Percentiles rank a stretch among this genome's conserved stretches.
These are phyloP conservation scores for Candida loeiensis DNA, from an alignment of 805 yeast species.

Conservation along the genomic window DNA sequence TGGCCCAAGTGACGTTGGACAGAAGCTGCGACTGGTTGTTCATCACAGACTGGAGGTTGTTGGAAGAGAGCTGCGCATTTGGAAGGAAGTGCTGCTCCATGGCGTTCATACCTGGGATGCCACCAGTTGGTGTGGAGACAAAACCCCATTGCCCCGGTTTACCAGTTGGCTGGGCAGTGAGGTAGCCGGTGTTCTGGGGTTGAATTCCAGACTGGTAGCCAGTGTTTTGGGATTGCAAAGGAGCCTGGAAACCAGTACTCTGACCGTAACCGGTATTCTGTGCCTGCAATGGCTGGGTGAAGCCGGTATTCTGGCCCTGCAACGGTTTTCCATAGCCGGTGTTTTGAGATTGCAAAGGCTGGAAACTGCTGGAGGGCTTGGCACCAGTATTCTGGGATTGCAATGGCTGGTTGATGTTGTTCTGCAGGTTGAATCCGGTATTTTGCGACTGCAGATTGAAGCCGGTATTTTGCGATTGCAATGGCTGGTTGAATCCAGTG, in stretches of 20 bases:
- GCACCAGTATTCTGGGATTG: conserved; percentile 16
- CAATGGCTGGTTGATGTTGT: conserved; percentile 25
- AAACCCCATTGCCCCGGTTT: conserved; percentile 81
- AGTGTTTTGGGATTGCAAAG: conserved; percentile 26
- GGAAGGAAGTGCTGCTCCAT: conserved; percentile 71
- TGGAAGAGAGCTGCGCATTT: conserved; percentile 31
- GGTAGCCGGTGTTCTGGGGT: conserved; percentile 41
- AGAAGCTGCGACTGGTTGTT: conserved; percentile 30
- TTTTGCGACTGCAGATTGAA: conserved; percentile 35
- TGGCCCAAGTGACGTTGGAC: conserved; percentile 72
- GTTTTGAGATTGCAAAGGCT: conserved; percentile 23
- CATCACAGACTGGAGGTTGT: conserved; percentile 41
- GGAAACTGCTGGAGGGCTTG: conserved; percentile 20
- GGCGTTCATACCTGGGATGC: conserved; percentile 65
- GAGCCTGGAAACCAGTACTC: conserved; percentile 21
- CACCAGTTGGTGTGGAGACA: conserved; percentile 64
- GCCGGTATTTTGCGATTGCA: conserved; percentile 41
- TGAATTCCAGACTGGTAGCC: conserved; percentile 23
- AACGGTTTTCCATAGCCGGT: conserved; percentile 16
- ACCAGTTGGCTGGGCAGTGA: conserved; percentile 58
- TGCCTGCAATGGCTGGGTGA: conserved; percentile 27
- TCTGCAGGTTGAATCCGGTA: conserved; percentile 32
- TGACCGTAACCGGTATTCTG: conserved; percentile 18
- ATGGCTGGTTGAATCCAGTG: conserved; percentile 28
- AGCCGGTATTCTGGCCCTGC: conserved; percentile 40